phyloP scores from a whole-genome alignment of 2,329 filamentous ascomycete species.

The Colletotrichum sublineola region DNA sequence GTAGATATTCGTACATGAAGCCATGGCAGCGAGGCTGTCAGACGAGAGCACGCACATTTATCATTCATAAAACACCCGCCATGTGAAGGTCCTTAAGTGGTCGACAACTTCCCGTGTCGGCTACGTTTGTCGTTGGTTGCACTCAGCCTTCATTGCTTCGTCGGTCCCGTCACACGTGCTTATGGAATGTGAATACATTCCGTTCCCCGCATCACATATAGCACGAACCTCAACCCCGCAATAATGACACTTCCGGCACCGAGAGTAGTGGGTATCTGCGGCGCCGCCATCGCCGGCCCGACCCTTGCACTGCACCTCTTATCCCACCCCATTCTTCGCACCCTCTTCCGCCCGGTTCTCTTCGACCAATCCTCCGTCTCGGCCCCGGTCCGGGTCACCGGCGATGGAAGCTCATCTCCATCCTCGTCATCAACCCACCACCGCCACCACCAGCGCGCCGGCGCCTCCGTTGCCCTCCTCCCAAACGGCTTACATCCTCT shows the following conservation, averaged over 20 bases:
- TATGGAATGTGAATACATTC: not conserved
- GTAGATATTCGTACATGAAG: not conserved
- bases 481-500: conserved; percentile 45
- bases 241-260: conserved; percentile 19
- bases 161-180: not conserved
- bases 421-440: not conserved
- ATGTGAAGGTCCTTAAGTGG: not conserved
- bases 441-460: conserved; percentile 33
- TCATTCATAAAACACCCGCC: not conserved
- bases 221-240: not conserved
- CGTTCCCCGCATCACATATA: not conserved
- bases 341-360: conserved; percentile 30
- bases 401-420: not conserved
- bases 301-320: conserved; percentile 41
- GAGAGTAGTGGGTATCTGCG: conserved; percentile 38
- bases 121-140: not conserved
- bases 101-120: not conserved
- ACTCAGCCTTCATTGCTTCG: not conserved
- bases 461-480: conserved; percentile 45
- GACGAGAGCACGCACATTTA: not conserved
- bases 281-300: conserved; percentile 39
- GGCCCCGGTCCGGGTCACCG: not conserved
- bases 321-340: conserved; percentile 42
- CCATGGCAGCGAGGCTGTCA: not conserved
- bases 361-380: conserved; percentile 33